Evolutionary conservation across 305 asterid species (phyloP).

Genomic region (Fraxinus paxiana): DNA sequence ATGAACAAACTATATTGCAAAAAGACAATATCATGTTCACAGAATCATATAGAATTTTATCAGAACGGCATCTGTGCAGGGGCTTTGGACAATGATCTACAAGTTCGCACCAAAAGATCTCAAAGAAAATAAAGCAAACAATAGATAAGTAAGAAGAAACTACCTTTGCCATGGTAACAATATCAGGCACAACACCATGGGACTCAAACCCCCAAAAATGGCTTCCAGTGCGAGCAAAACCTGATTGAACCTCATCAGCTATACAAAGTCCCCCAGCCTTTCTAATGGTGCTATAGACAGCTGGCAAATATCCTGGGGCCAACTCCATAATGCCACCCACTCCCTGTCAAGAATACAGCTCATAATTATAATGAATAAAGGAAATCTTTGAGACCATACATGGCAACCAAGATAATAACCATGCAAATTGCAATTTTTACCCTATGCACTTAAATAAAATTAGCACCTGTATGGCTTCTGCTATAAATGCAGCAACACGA

Average conservation of each 20-base stretch:
- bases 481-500: constrained; percentile 67
- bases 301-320: constrained; percentile 93
- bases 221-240: constrained; percentile 72
- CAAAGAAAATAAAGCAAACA: background rate
- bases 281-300: constrained; percentile 58
- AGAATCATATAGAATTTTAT: background rate
- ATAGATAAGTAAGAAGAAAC: background rate
- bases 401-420: background rate
- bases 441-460: constrained; percentile 44
- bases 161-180: constrained; percentile 93
- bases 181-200: constrained; percentile 85
- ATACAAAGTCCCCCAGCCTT: constrained; percentile 84
- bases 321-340: constrained; percentile 93
- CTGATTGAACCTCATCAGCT: constrained; percentile 82
- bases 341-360: constrained; percentile 48
- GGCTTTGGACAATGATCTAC: background rate
- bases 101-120: background rate
- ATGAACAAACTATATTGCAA: background rate
- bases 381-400: background rate
- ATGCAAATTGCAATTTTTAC: background rate
- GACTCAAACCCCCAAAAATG: constrained; percentile 93
- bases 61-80: background rate
- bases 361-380: background rate
- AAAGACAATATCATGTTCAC: background rate
- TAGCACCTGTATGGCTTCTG: constrained; percentile 85